Base-by-base conservation (phyloP, 768 basidiomycete species). In the Suillus lakei region DNA sequence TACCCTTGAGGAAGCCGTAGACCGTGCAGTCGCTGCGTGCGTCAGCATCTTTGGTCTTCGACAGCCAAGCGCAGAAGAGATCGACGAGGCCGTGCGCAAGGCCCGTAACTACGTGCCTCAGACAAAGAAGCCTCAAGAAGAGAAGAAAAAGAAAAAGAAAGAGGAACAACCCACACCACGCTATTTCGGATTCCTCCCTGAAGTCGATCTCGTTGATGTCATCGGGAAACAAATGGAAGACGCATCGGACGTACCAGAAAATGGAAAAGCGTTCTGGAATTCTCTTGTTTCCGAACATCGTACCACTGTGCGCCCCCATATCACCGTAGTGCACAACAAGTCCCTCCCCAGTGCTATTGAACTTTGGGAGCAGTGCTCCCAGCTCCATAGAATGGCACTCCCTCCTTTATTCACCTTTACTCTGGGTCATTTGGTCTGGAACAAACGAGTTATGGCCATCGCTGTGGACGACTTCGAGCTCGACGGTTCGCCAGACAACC, bases 321-420 rank as follows among this genome's bases (percentile, higher is more conserved):
- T 98, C 63, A 99, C 97, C 1, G 80, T 99, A 66, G 90, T 91
- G 34, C 98, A 99, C 77, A 74, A 76, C 68, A 88, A 88, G 23
- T 64, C 76, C 21, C 76, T 83, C 8, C 75, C 77, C 0, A 48
- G 72, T 72, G 71, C 76, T 12, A 43, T 63, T 30, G 71, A 67
- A 41, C 72, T 88, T 10, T 90, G 89, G 89, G 74, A 78, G 13
- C 72, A 58, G n/a, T 76, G 76, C 54, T 6, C 34, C 1, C 48
- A 32, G 12, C 55, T 76, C 5, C 64, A 65, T 21, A 66, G 4
- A 44, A 62, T 71, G 38, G 64, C 68, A 6, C 51, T 64, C 0
- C 81, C 86, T 12, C 88, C 89, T 0, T 65, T 86, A 61, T 92
- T 94, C 76, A 77, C 79, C 28, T 88, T 91, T 67, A 80, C 74